Base-by-base conservation (phyloP, 2,329 filamentous ascomycete species). In the Diaporthe longicolla region DNA sequence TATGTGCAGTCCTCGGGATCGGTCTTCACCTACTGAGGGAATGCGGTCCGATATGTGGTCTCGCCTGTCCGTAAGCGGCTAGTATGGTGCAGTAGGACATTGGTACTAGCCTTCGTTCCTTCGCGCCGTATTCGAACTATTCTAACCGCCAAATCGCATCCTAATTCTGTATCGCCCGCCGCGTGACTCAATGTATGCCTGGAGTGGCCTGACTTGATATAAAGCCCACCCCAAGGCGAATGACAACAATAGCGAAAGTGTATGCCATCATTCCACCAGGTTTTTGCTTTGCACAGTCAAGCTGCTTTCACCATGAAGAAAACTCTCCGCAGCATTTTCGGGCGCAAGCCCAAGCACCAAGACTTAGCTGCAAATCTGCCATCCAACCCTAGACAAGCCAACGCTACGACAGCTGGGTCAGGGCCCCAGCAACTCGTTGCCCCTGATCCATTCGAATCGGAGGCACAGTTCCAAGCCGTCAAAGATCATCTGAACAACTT, bases 271-370 rank as follows among this genome's bases (percentile, higher is more conserved):
- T 29, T 21, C 19, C 10, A 50, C 26, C 43, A 5, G 5, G 24
- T n/a, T 6, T 24, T 10, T 35, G 21, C 13, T 13, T 19, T 26
- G 10, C 59, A 35, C 10, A 24, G 9, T n/a, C 40, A 29, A 45
- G 43, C 43, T 19, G 43, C 43, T 19, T 24, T 32, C 26, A 24
- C 13, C 61, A 65, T 65, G 61, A 65, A 35, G 43, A 63, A 32
- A 9, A 50, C 61, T 35, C 61, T 65, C 3, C 61, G 61, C 61
- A 50, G 43, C 61, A 48, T 65, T n/a, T 65, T 65, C 10, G 43
- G 61, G 43, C 61, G 61, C 9, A 65, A 65, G 61, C 61, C 61
- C 26, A 65, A 65, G 61, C 26, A 65, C 26, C 40, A 50, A 29
- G 26, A 21, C 43, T n/a, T 17, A 10, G 32, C n/a, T 4, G 26